phyloP scores from a whole-genome alignment of 768 basidiomycete genomes.

The Gloeophyllum trabeum region DNA sequence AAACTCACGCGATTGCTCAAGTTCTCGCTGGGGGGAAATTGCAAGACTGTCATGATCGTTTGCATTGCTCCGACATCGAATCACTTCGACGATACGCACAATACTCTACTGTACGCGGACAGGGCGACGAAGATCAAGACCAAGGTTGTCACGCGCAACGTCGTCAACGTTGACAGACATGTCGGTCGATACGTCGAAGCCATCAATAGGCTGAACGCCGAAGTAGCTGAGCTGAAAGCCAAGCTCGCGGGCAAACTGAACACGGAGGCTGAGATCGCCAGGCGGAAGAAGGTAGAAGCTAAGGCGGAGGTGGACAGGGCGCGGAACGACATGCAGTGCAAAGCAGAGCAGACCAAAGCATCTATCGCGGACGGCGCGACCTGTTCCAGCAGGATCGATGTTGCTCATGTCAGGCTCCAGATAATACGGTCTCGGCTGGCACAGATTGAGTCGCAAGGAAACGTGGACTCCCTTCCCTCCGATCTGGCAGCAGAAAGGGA shows the following conservation, averaged over 20 bases:
- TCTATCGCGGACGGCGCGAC: slow-evolving; percentile 68
- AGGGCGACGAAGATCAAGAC: slow-evolving; percentile 98
- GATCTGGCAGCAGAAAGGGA: slow-evolving; percentile 67
- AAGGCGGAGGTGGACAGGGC: slow-evolving; percentile 64
- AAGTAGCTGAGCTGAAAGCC: slow-evolving; percentile 79
- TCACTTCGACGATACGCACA: slow-evolving; percentile 98
- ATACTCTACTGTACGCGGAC: slow-evolving; percentile 95
- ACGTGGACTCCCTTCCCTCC: slow-evolving; percentile 28
- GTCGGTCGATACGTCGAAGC: slow-evolving; percentile 94
- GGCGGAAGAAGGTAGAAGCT: slow-evolving; percentile 63
- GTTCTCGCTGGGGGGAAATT: slow-evolving; percentile 96
- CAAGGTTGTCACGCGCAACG: slow-evolving; percentile 90
- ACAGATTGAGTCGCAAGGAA: slow-evolving; percentile 35
- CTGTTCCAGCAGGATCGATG: slow-evolving; percentile 59
- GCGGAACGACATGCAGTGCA: slow-evolving; percentile 58
- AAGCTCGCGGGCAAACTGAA: slow-evolving; percentile 66
- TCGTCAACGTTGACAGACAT: slow-evolving; percentile 89
- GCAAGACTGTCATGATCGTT: slow-evolving; percentile 99
- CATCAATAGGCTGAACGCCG: slow-evolving; percentile 77
- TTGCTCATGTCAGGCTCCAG: slow-evolving; percentile 58
- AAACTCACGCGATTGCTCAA: slow-evolving; percentile 96
- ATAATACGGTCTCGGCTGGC: slow-evolving; percentile 52
- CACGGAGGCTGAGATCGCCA: slow-evolving; percentile 49
- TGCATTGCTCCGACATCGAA: slow-evolving; percentile 91
- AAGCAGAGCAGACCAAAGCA: slow-evolving; percentile 58